A percentile compares a stretch with the other conserved stretches of the same genome.
phyloP scores from a whole-genome alignment of 2,329 filamentous ascomycete genomes.

The Chrysoporthe puriensis region DNA sequence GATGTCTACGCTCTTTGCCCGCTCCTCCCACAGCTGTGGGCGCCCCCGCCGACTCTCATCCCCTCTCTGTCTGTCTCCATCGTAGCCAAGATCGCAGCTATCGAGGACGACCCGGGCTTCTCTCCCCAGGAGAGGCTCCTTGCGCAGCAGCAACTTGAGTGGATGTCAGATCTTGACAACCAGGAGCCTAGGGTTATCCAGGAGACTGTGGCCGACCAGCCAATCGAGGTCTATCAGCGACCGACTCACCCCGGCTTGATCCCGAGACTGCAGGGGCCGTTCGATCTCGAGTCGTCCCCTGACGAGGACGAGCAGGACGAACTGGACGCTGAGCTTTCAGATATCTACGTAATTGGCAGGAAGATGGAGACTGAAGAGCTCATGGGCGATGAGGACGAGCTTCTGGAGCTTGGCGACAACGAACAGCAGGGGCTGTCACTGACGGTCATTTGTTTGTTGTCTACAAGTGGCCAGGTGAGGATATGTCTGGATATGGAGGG shows the following conservation, averaged over 20 bases:
- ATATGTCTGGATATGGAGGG: slow-evolving; percentile 66
- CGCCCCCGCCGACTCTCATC: slow-evolving; percentile 74
- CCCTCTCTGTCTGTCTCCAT: slow-evolving; percentile 83
- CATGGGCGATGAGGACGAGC: slow-evolving; percentile 68
- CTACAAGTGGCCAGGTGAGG: slow-evolving; percentile 63
- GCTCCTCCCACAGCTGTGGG: slow-evolving; percentile 84
- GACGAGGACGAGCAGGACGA: slow-evolving; percentile 59
- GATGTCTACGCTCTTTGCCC: slow-evolving; percentile 94
- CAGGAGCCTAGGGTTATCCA: slow-evolving; percentile 64
- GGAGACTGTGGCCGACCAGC: slow-evolving; percentile 50
- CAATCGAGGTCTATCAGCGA: slow-evolving; percentile 59
- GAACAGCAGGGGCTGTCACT: slow-evolving; percentile 65
- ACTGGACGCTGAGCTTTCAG: slow-evolving; percentile 59
- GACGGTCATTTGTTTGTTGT: slow-evolving; percentile 62
- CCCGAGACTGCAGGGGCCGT: slow-evolving; percentile 65
- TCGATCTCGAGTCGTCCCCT: slow-evolving; percentile 59
- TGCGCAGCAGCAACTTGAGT: slow-evolving; percentile 66
- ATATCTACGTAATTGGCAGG: slow-evolving; percentile 66
- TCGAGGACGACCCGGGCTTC: slow-evolving; percentile 61
- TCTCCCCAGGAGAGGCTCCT: slow-evolving; percentile 58
- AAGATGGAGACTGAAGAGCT: slow-evolving; percentile 63
- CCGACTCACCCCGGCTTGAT: slow-evolving; percentile 61
- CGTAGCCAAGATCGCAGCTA: slow-evolving; percentile 69
- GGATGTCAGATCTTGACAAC: slow-evolving; percentile 68
- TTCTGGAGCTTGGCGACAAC: slow-evolving; percentile 58